Evolutionary conservation across 2,329 filamentous ascomycete genomes (phyloP), one percentile per base, ranked within the genome.

Genomic region (Calonectria hawksworthii): DNA sequence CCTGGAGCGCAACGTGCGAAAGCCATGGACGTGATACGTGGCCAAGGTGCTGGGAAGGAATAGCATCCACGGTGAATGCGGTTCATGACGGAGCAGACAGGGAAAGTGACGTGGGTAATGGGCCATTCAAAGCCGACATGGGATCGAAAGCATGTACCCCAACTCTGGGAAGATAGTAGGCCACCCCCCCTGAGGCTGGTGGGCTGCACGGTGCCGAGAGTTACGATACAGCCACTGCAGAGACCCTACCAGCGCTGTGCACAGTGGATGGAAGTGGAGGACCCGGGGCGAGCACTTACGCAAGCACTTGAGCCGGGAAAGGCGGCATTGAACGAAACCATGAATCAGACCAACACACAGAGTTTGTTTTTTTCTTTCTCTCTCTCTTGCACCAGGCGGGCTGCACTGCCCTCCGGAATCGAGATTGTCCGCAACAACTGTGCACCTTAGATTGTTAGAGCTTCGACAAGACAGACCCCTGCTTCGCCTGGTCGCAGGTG

Each of bases 141-240:
- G 50, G 71, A 73, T 73, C 66, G 51, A 73, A 44, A 38, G 18
- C 38, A 50, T 56, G 71, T 73, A 73, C 70, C 70, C 66, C 68
- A 44, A 65, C 64, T 59, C 47, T 36, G 64, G 63, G n/a, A 54
- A 54, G 54, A 72, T 68, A 64, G 44, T 23, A 47, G 44, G 44
- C 4, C 36, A 41, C 21, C 21, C 44, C 70, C 66, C 71, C 71
- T 69, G 68, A 66, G 47, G 32, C 68, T 26, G 41, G 51, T 28
- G 36, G 64, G 26, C 38, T 30, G 32, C 36, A 5, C n/a, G 32
- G 52, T 59, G 30, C 64, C n/a, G 52, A 51, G 28, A 65, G 14
- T 30, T 59, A 68, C 66, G 66, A 47, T 68, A 38, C 66, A 68
- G 66, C 66, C 66, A 68, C 65, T 68, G 51, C 41, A 63, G 23